These are phyloP conservation scores for Harringtonia lauricola DNA, from an alignment of 2,329 filamentous ascomycete genomes.

Conservation along the genomic window DNA sequence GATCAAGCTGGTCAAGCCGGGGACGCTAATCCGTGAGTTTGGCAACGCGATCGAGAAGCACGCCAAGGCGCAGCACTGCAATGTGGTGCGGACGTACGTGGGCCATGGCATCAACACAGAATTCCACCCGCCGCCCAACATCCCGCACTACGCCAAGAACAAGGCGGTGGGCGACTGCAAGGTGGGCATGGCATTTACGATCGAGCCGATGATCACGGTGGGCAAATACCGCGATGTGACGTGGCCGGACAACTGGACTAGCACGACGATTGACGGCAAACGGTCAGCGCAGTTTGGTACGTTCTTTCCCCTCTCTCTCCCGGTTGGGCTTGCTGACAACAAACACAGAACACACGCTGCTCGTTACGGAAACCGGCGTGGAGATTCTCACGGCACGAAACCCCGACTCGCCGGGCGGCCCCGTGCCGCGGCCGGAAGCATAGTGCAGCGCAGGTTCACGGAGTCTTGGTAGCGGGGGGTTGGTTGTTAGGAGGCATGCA, in stretches of 20 bases:
- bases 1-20: constrained; percentile 86
- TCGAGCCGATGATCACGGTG: constrained; percentile 95
- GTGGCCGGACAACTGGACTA: constrained; percentile 99
- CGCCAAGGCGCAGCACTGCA: constrained; percentile 75
- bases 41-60: constrained; percentile 94
- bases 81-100: constrained; percentile 90
- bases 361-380: constrained; percentile 76
- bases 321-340: background rate
- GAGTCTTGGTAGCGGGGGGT: too few relatives aligned
- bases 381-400: constrained; percentile 71
- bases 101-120: constrained; percentile 90
- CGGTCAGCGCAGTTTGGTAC: constrained; percentile 85
- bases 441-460: too few relatives aligned
- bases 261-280: constrained; percentile 81
- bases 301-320: constrained; percentile 17
- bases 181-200: constrained; percentile 96
- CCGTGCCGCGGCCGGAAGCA: constrained; percentile 43
- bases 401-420: constrained; percentile 64
- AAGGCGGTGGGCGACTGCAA: constrained; percentile 93
- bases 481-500: too few relatives aligned
- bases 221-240: constrained; percentile 88
- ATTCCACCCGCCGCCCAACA: constrained; percentile 88
- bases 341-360: constrained; percentile 60
- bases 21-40: constrained; percentile 83
- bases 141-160: constrained; percentile 97